A percentile compares a stretch with the other conserved stretches of the same genome.
phyloP scores from a whole-genome alignment of 768 basidiomycete genomes.

The Russula virescens region DNA sequence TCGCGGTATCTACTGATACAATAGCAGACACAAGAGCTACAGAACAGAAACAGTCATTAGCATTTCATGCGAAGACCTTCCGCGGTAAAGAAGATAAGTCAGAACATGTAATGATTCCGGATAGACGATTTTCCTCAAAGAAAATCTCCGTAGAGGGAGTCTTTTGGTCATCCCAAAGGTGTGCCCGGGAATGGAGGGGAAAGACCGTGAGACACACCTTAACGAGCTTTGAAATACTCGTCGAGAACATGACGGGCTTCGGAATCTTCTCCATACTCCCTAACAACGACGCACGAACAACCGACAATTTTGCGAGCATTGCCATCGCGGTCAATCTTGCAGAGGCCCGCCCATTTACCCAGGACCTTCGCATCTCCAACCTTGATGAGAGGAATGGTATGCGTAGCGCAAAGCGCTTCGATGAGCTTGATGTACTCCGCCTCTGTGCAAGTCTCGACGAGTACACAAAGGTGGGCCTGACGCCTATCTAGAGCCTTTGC shows the following conservation, averaged over 20 bases:
- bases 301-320: constrained; percentile 95
- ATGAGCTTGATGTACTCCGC: constrained; percentile 99
- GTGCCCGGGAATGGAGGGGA: constrained; percentile 2
- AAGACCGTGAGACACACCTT: constrained; percentile 34
- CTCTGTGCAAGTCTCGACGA: constrained; percentile 98
- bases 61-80: neutral
- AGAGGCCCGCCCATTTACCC: constrained; percentile 96
- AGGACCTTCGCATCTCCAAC: constrained; percentile 97
- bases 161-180: constrained; percentile 69
- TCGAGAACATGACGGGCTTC: constrained; percentile 92
- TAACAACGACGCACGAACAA: constrained; percentile 94
- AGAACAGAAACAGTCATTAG: constrained; percentile 1
- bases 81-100: constrained; percentile 33
- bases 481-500: constrained; percentile 99
- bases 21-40: constrained; percentile 1
- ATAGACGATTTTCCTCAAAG: constrained; percentile 72
- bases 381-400: constrained; percentile 99
- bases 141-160: constrained; percentile 87
- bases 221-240: constrained; percentile 96
- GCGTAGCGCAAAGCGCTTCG: constrained; percentile 97
- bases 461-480: constrained; percentile 96
- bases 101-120: constrained; percentile 89
- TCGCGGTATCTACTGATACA: constrained; percentile 19
- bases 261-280: constrained; percentile 93
- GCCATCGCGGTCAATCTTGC: constrained; percentile 99